A percentile compares a stretch with the other conserved stretches of the same genome.
These are phyloP conservation scores for Tylopilus sp. DNA, from an alignment of 768 basidiomycete genomes.

Conservation along the genomic window DNA sequence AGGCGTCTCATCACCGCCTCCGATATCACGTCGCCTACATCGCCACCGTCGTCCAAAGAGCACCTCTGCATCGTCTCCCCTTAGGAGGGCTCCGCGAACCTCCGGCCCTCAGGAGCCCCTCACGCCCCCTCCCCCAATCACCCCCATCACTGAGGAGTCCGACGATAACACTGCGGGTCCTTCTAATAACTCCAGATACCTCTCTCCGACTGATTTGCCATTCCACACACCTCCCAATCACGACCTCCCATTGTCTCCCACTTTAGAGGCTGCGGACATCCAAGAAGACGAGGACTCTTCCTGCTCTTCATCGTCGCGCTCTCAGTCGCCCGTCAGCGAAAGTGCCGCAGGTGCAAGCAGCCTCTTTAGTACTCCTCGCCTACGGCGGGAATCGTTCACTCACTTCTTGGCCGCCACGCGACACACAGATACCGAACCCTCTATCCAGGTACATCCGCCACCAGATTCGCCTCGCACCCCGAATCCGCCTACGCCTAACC, in stretches of 20 bases:
- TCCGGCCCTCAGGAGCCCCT: slow-evolving; percentile 45
- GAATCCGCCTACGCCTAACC: slow-evolving; percentile 83
- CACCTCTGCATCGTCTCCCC: slow-evolving; percentile 58
- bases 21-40: slow-evolving; percentile 53
- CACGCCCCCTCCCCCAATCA: slow-evolving; percentile 60
- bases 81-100: slow-evolving; percentile 49
- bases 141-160: slow-evolving; percentile 68
- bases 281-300: slow-evolving; percentile 28
- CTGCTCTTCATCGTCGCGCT: slow-evolving; percentile 42
- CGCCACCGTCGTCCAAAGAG: slow-evolving; percentile 56
- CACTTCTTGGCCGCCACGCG: slow-evolving; percentile 55
- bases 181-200: slow-evolving; percentile 48
- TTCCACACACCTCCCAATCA: slow-evolving; percentile 52
- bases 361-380: slow-evolving; percentile 74
- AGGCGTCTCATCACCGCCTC: slow-evolving; percentile 40
- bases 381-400: slow-evolving; percentile 63
- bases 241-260: slow-evolving; percentile 44
- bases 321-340: slow-evolving; percentile 53
- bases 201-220: slow-evolving; percentile 62
- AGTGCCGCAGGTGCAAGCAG: slow-evolving; percentile 75
- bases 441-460: slow-evolving; percentile 70
- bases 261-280: slow-evolving; percentile 19
- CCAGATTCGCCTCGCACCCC: slow-evolving; percentile 78
- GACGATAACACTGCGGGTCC: slow-evolving; percentile 49
- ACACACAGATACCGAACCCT: slow-evolving; percentile 63